phyloP scores from a whole-genome alignment of 2,329 filamentous ascomycete genomes.

The Paecilomyces formosus region DNA sequence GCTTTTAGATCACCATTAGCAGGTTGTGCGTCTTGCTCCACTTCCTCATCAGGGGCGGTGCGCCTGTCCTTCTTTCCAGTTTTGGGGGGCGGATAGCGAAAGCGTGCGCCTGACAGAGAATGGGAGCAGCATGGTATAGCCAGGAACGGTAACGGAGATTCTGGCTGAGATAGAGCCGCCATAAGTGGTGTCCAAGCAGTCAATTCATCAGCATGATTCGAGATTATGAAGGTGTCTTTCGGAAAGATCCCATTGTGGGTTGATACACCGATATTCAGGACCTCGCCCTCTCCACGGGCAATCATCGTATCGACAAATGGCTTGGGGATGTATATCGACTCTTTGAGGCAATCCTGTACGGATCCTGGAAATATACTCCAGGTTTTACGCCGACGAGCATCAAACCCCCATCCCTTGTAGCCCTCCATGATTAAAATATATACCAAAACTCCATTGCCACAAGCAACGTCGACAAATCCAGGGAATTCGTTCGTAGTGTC shows the following conservation, averaged over 20 bases:
- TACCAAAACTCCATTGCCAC: conserved; percentile 86
- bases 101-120: conserved; percentile 65
- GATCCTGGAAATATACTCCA: conserved; percentile 64
- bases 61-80: conserved; percentile 23
- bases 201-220: conserved; percentile 93
- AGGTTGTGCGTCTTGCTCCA: conserved; percentile 19
- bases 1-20: conserved; percentile 33
- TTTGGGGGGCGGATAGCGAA: conserved; percentile 45
- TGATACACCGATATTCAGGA: conserved; percentile 9
- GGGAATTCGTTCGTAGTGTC: conserved; percentile 50
- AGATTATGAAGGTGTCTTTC: conserved; percentile 78
- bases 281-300: neutral
- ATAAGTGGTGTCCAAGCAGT: conserved; percentile 94
- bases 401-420: conserved; percentile 82
- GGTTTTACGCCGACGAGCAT: conserved; percentile 76
- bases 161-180: conserved; percentile 50
- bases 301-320: conserved; percentile 30
- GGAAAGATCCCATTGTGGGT: conserved; percentile 57
- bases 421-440: conserved; percentile 75
- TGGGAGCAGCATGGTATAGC: conserved; percentile 96
- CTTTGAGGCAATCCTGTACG: conserved; percentile 45
- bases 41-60: conserved; percentile 3
- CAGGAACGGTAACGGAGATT: conserved; percentile 70
- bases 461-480: conserved; percentile 92
- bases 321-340: conserved; percentile 55